phyloP scores from a whole-genome alignment of 2,329 filamentous ascomycete genomes.

The Colletotrichum simmondsii region DNA sequence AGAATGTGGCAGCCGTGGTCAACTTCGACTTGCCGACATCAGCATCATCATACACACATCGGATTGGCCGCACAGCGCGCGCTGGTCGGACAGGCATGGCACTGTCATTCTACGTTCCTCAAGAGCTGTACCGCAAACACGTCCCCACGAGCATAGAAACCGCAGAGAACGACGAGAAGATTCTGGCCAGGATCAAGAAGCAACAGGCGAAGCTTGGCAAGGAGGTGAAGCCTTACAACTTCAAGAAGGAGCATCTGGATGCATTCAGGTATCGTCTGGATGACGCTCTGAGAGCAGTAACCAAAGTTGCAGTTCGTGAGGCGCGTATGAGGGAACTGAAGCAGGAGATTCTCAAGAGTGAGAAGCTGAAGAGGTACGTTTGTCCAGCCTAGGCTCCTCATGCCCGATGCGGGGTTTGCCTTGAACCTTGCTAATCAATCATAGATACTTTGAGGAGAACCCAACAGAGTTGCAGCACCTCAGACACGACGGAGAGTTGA shows the following conservation, averaged over 20 bases:
- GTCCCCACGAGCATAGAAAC: slow-evolving; percentile 83
- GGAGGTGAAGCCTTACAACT: slow-evolving; percentile 89
- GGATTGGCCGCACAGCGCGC: slow-evolving; percentile 92
- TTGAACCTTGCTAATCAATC: background rate
- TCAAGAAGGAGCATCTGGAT: slow-evolving; percentile 94
- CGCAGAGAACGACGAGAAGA: slow-evolving; percentile 84
- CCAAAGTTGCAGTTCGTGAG: slow-evolving; percentile 88
- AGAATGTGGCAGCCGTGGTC: slow-evolving; percentile 92
- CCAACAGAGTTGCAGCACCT: slow-evolving; percentile 88
- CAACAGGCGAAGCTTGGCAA: slow-evolving; percentile 83
- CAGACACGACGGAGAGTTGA: slow-evolving; percentile 88
- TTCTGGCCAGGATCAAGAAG: slow-evolving; percentile 82
- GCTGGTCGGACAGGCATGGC: slow-evolving; percentile 94
- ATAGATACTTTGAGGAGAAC: slow-evolving; percentile 92
- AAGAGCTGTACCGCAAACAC: slow-evolving; percentile 86
- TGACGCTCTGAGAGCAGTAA: slow-evolving; percentile 90
- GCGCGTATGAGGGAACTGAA: slow-evolving; percentile 88
- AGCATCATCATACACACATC: slow-evolving; percentile 94
- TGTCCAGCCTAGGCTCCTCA: background rate
- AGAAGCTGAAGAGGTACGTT: slow-evolving; percentile 80
- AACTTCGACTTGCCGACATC: slow-evolving; percentile 95
- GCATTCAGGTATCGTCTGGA: slow-evolving; percentile 95
- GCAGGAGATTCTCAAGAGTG: slow-evolving; percentile 90
- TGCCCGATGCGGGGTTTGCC: background rate
- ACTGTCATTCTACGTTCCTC: slow-evolving; percentile 92